phyloP scores from a whole-genome alignment of 768 basidiomycete genomes.

The Atractiella rhizophila region DNA sequence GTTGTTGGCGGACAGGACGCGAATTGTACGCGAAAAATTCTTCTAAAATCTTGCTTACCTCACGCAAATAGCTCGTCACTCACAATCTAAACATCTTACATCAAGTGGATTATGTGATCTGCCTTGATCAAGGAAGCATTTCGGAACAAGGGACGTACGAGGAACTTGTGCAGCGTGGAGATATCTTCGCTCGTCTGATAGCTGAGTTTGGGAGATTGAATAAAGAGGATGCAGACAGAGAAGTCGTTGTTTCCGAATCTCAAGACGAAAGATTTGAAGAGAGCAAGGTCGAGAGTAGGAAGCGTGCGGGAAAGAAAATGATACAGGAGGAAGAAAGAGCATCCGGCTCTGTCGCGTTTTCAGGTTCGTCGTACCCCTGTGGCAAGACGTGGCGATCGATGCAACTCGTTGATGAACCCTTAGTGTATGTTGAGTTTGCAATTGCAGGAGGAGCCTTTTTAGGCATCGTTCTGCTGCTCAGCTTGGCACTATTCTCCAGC shows the following conservation, averaged over 20 bases:
- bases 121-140: slow-evolving; percentile 47
- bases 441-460: no score
- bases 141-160: slow-evolving; percentile 58
- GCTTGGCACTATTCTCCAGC: no score
- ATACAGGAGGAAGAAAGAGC: slow-evolving; percentile 72
- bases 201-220: slow-evolving; percentile 48
- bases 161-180: slow-evolving; percentile 38
- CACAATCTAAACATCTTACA: slow-evolving; percentile 78
- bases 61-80: no score
- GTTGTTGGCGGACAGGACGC: slow-evolving; percentile 41
- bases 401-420: no score
- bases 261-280: slow-evolving; percentile 25
- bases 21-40: no score
- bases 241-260: no score
- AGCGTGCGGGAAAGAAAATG: no score
- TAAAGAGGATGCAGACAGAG: slow-evolving; percentile 32
- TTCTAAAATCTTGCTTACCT: no score
- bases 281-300: slow-evolving; percentile 18
- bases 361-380: no score
- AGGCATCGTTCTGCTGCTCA: no score
- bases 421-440: no score
- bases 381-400: no score
- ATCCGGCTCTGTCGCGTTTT: slow-evolving; percentile 38
- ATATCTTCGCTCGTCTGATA: slow-evolving; percentile 48
- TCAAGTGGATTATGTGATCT: slow-evolving; percentile 62